Conservation (phyloP, 2,329 filamentous ascomycete species). For the Ophiocordyceps robertsii region DNA sequence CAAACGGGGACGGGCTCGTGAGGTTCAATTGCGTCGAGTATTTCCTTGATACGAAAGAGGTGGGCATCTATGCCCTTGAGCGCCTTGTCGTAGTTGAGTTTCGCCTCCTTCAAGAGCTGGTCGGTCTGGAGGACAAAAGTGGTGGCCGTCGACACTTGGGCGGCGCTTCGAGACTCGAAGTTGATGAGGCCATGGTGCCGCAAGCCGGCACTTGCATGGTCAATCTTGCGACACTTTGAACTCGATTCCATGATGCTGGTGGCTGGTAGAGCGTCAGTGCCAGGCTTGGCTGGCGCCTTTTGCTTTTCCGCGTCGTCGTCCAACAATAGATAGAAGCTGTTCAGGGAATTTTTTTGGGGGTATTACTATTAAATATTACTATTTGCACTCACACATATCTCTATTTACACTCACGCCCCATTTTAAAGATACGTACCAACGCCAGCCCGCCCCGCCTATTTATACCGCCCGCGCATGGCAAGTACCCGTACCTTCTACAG, state of each 20-base stretch:
- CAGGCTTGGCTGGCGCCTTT: not conserved
- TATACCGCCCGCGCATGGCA: too few species aligned
- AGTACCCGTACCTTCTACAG: too few species aligned
- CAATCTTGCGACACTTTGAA: constrained; percentile 35
- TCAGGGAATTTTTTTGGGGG: constrained; percentile 2
- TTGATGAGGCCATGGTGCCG: constrained; percentile 23
- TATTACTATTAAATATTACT: too few species aligned
- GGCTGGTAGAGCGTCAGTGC: not conserved
- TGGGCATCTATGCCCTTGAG: constrained; percentile 34
- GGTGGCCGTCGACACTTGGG: constrained; percentile 32
- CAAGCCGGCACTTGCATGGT: constrained; percentile 21
- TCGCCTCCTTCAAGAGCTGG: constrained; percentile 42
- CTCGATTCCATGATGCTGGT: constrained; percentile 27
- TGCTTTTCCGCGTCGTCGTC: too few species aligned
- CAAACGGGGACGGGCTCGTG: constrained; percentile 38
- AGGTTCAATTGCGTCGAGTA: constrained; percentile 35
- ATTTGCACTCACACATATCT: too few species aligned
- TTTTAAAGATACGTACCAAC: too few species aligned
- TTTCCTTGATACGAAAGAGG: constrained; percentile 36
- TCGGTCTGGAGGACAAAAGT: constrained; percentile 47
- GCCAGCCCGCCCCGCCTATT: too few species aligned
- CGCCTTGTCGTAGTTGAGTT: constrained; percentile 34
- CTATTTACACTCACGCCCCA: too few species aligned
- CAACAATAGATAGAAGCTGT: not conserved
- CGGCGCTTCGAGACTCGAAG: constrained; percentile 24